These are phyloP conservation scores for Penicillium mononematosum DNA, from an alignment of 495 filamentous ascomycete species.

Conservation along the genomic window DNA sequence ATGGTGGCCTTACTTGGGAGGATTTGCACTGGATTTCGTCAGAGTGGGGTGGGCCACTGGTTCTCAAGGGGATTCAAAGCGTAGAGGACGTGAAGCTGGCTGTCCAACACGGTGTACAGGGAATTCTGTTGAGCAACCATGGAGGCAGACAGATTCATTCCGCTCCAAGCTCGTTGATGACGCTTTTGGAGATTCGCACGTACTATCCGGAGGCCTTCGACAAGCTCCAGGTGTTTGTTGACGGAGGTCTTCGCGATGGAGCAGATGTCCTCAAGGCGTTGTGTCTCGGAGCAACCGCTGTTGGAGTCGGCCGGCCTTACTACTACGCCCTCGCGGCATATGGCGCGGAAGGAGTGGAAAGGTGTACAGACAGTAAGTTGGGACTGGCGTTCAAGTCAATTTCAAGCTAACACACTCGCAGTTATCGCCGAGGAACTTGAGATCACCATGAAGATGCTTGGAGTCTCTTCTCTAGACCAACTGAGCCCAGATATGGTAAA, in stretches of 20 bases:
- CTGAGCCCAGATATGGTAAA: constrained; percentile 25
- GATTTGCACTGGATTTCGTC: constrained; percentile 20
- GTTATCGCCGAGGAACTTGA: constrained; percentile 25
- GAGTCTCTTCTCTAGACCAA: constrained; percentile 21
- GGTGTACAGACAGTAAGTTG: constrained; percentile 21
- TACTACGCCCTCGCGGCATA: constrained; percentile 22
- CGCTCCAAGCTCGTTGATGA: constrained; percentile 15
- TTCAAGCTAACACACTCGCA: constrained; percentile 4
- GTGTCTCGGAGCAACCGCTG: constrained; percentile 19
- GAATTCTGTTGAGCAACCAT: constrained; percentile 20
- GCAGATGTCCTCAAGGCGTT: constrained; percentile 20
- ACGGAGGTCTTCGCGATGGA: constrained; percentile 19
- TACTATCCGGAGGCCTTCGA: constrained; percentile 20
- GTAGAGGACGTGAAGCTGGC: constrained; percentile 19
- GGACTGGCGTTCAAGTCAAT: not conserved
- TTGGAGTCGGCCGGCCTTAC: constrained; percentile 20
- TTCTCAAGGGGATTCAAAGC: constrained; percentile 19
- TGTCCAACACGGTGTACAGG: constrained; percentile 19
- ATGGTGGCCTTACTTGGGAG: constrained; percentile 22
- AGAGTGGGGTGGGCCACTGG: constrained; percentile 22
- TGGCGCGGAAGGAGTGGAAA: constrained; percentile 17
- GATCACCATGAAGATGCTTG: constrained; percentile 26
- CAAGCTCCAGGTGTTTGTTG: constrained; percentile 17
- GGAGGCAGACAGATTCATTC: constrained; percentile 21
- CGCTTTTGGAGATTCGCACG: constrained; percentile 15